Evolutionary conservation across 495 filamentous ascomycete species (phyloP).

Genomic region (Penicillium steckii): DNA sequence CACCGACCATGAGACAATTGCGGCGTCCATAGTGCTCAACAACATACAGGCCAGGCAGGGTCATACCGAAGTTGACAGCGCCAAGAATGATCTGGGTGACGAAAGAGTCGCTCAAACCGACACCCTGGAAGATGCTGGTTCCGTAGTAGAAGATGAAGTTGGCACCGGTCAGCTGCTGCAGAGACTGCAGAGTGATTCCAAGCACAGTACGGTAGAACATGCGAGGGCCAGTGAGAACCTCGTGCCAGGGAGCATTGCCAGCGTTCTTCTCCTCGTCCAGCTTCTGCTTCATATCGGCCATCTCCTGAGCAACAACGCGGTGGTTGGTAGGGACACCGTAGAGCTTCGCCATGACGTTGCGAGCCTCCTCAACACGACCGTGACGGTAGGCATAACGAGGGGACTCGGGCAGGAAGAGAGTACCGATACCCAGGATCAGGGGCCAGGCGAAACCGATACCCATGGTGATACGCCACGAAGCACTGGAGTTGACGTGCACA

Average conservation of each 20-base stretch:
- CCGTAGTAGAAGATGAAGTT: conserved; percentile 88
- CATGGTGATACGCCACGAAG: conserved; percentile 79
- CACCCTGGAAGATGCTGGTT: conserved; percentile 67
- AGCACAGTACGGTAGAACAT: conserved; percentile 73
- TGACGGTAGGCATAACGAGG: conserved; percentile 67
- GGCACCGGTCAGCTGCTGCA: conserved; percentile 71
- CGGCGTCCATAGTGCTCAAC: conserved; percentile 72
- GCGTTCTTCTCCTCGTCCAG: conserved; percentile 56
- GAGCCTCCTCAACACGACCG: conserved; percentile 64
- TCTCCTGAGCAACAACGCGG: conserved; percentile 63
- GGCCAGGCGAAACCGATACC: conserved; percentile 77
- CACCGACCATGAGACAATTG: conserved; percentile 63
- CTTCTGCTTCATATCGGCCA: conserved; percentile 65
- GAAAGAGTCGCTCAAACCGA: conserved; percentile 66
- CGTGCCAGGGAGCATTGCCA: conserved; percentile 56
- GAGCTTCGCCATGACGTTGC: conserved; percentile 64
- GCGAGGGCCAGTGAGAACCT: conserved; percentile 67
- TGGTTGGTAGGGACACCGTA: conserved; percentile 67
- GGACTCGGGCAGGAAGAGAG: conserved; percentile 70
- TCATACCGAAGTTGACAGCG: conserved; percentile 71
- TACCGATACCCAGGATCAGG: conserved; percentile 66
- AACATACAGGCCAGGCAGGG: conserved; percentile 69
- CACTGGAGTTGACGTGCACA: conserved; percentile 47
- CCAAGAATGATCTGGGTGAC: conserved; percentile 73
- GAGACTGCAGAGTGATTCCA: conserved; percentile 67